Base-by-base conservation (phyloP, 768 basidiomycete genomes). In the Kwoniella sp. region DNA sequence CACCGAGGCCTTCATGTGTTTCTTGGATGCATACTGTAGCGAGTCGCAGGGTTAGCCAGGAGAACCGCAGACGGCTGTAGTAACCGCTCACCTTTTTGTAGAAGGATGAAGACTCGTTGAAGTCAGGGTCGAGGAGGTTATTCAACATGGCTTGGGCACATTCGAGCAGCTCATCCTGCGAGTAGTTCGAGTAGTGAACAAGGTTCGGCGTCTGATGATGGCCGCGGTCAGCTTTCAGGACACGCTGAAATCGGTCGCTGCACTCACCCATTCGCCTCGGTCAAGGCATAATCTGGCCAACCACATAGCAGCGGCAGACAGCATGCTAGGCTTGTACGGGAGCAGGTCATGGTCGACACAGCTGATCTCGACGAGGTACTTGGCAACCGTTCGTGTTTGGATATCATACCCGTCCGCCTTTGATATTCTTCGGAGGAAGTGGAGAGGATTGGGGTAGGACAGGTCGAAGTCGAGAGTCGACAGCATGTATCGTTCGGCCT, bases 391-490 rank as follows among this genome's bases (percentile, higher is more conserved):
- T 50, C 91, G 78, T 14, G 84, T 84, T 61, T 88, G 82, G 26
- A 87, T 80, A 62, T 92, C 87, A 73, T 89, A 93, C 50, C 85
- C 83, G 63, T 96, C 92, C 2, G 90, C 92, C 76, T 95, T 96
- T 77, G 87, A 89, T 50, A 88, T 84, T 28, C 91, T 80, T 32
- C 91, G 79, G 33, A 95, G 79, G 79, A 86, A 95, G 58, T 87
- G 84, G 76, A 96, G 84, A 2, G 90, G 89, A 58, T 87, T 89
- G 25, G 92, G 88, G 69, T 84, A 88, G 53, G 83, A 81, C 56
- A 95, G 67, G 70, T 92, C 85, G 83, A 87, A 96, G 25, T 87
- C 83, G 46, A 95, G 76, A 8, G 86, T 87, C 70, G 85, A 84
- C 40, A 95, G 78, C 47, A 96, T 82, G 64, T 92, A 93, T 56